These are phyloP conservation scores for Verticillium klebahnii DNA, from an alignment of 2,329 filamentous ascomycete genomes.

Conservation along the genomic window DNA sequence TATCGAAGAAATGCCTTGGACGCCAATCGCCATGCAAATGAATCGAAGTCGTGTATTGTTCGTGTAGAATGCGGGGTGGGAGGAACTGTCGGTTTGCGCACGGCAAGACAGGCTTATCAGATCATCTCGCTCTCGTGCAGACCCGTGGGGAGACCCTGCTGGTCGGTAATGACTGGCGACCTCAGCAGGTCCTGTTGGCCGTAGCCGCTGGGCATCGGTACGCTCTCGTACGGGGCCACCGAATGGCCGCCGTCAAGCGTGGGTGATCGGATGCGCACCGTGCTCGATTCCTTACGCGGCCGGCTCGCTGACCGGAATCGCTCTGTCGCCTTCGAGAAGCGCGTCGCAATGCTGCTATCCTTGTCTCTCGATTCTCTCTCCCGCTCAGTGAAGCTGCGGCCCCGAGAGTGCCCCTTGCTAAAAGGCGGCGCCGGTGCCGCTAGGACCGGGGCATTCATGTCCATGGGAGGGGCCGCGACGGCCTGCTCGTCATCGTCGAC, in stretches of 20 bases:
- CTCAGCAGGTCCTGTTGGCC: neutral
- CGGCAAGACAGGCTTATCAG: constrained; percentile 20
- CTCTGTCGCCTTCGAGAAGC: constrained; percentile 54
- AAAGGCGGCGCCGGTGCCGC: constrained; percentile 38
- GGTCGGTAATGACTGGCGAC: constrained; percentile 3
- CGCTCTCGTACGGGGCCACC: constrained; percentile 37
- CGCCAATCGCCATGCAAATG: constrained; percentile 30
- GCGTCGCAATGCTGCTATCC: constrained; percentile 44
- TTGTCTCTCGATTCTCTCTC: neutral
- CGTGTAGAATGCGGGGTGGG: constrained; percentile 2
- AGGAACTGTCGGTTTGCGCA: neutral
- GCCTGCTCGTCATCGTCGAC: constrained; percentile 53
- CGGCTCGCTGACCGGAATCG: constrained; percentile 53
- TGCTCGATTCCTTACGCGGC: constrained; percentile 42
- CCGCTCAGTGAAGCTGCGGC: constrained; percentile 47
- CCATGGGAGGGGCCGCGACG: constrained; percentile 31
- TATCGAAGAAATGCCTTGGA: constrained; percentile 26
- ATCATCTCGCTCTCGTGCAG: constrained; percentile 53
- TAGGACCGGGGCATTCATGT: constrained; percentile 39
- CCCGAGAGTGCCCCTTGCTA: constrained; percentile 45
- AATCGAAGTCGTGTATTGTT: constrained; percentile 14
- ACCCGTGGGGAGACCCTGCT: constrained; percentile 42
- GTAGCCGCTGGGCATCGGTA: constrained; percentile 26
- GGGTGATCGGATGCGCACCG: constrained; percentile 27
- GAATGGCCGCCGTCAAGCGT: constrained; percentile 29